These are phyloP conservation scores for Elymus sibiricus DNA, from an alignment of 176 grass and related monocot genomes.

Conservation along the genomic window DNA sequence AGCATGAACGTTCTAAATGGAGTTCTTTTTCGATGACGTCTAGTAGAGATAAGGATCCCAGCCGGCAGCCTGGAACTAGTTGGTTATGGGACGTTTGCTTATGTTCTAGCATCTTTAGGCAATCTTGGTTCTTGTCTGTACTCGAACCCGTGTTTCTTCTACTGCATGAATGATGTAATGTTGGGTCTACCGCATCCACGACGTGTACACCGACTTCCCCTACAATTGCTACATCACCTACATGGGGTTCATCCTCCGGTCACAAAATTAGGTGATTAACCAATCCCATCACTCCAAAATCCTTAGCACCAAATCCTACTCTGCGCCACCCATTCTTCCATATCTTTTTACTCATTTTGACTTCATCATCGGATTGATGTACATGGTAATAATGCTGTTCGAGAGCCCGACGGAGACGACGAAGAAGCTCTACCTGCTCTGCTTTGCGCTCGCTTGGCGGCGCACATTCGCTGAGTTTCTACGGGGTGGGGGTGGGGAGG, in stretches of 20 bases:
- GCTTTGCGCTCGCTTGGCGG: slow-evolving; percentile 76
- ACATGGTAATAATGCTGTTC: slow-evolving; percentile 69
- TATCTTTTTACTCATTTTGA: not conserved
- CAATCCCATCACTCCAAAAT: not conserved
- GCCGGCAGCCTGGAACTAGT: too few species aligned
- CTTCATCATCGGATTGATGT: not conserved
- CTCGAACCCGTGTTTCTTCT: too few species aligned
- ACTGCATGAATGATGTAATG: too few species aligned
- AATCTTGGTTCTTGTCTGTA: too few species aligned
- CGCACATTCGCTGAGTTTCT: slow-evolving; percentile 68
- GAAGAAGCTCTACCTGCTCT: slow-evolving; percentile 85
- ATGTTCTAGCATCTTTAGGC: too few species aligned
- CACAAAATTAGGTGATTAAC: slow-evolving; percentile 65
- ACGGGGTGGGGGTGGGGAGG: slow-evolving; percentile 34
- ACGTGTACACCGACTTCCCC: slow-evolving; percentile 84
- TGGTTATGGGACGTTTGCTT: too few species aligned
- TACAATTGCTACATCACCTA: slow-evolving; percentile 82
- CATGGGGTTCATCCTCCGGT: slow-evolving; percentile 85
- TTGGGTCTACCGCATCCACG: slow-evolving; percentile 62
- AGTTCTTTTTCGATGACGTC: too few species aligned
- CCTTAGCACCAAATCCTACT: slow-evolving; percentile 12
- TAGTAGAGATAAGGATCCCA: too few species aligned
- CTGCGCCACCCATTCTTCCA: not conserved
- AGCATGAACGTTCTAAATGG: too few species aligned
- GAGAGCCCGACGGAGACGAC: slow-evolving; percentile 87